Percentiles rank a stretch among this genome's conserved stretches.
Evolutionary conservation across 495 filamentous ascomycete species (phyloP).

Genomic region (Penicillium bovifimosum): DNA sequence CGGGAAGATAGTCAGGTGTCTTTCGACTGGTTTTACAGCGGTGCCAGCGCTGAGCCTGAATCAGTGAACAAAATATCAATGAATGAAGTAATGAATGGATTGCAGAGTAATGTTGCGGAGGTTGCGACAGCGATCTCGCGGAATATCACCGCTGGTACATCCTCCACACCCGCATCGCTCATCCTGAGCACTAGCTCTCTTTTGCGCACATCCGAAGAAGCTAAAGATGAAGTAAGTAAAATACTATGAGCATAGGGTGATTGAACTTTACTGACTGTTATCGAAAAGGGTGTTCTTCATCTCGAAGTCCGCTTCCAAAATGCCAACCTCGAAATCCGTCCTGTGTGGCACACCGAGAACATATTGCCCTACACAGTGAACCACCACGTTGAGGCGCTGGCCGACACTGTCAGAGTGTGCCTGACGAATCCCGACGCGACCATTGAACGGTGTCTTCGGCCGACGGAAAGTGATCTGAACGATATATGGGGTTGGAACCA

Average conservation of each 20-base stretch:
- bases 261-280: not conserved
- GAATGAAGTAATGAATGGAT: constrained; percentile 20
- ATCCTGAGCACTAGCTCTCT: constrained; percentile 30
- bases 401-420: constrained; percentile 27
- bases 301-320: constrained; percentile 24
- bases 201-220: constrained; percentile 9
- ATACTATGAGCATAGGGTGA: not conserved
- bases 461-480: constrained; percentile 24
- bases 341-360: constrained; percentile 24
- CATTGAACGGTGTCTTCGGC: constrained; percentile 23
- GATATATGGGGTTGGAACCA: constrained; percentile 35
- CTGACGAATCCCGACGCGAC: constrained; percentile 16
- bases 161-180: constrained; percentile 13
- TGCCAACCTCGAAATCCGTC: constrained; percentile 21
- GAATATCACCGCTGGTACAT: constrained; percentile 11
- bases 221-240: constrained; percentile 24
- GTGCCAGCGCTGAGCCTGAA: not conserved
- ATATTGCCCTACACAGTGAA: constrained; percentile 32
- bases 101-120: constrained; percentile 22
- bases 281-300: constrained; percentile 19
- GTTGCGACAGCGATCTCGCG: constrained; percentile 14
- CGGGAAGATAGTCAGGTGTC: constrained; percentile 32
- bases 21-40: constrained; percentile 36
- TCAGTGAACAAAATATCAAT: constrained; percentile 12
- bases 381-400: constrained; percentile 25